Conservation (phyloP, 169 alveolate species). For the Besnoitia besnoiti region DNA sequence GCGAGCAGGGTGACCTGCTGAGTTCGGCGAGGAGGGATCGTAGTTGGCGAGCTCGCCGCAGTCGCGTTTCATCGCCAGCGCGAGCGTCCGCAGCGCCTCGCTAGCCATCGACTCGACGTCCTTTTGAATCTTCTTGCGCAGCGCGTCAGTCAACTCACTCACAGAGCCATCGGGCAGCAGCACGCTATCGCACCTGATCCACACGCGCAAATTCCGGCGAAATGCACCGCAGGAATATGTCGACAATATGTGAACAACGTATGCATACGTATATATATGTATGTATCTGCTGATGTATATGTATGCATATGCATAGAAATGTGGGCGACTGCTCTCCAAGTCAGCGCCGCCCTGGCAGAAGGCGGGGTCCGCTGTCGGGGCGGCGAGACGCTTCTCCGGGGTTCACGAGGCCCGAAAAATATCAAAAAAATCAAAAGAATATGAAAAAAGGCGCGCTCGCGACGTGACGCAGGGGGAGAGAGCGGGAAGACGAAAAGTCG, state of each 20-base stretch:
- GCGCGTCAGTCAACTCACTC: conserved; percentile 80
- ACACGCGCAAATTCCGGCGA: not conserved
- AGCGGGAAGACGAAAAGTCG: not conserved
- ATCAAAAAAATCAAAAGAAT: no score
- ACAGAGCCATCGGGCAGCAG: conserved; percentile 87
- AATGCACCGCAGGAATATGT: not conserved
- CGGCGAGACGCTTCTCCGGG: no score
- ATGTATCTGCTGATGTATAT: not conserved
- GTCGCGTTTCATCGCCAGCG: conserved; percentile 79
- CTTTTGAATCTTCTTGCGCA: conserved; percentile 80
- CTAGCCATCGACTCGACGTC: conserved; percentile 89
- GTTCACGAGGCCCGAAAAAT: no score
- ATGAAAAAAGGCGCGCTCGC: not conserved
- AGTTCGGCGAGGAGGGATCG: not conserved
- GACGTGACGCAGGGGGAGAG: not conserved
- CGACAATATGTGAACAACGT: not conserved
- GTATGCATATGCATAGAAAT: conserved; percentile 36
- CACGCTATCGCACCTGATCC: conserved; percentile 70
- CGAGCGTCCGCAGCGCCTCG: conserved; percentile 81
- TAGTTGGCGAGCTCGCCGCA: conserved; percentile 55
- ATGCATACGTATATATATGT: not conserved
- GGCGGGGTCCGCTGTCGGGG: no score
- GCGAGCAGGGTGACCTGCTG: not conserved
- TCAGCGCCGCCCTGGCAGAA: no score
- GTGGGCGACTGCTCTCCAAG: conserved; percentile 64